Conservation (phyloP, 2,329 filamentous ascomycete genomes). For the Hypoxylon sp. region DNA sequence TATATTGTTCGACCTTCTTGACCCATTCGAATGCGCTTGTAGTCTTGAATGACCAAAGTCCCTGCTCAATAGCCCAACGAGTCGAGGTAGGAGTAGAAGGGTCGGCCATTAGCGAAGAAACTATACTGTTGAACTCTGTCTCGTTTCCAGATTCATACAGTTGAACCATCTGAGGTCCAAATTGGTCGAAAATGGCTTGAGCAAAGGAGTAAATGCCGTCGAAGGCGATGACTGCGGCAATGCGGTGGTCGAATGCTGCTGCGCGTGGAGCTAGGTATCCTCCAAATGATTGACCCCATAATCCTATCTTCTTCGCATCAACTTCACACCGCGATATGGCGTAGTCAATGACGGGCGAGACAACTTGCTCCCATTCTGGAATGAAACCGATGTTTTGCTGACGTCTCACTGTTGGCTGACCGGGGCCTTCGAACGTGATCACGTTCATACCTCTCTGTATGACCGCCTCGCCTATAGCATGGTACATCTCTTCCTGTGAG, state of each 20-base stretch:
- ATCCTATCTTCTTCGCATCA: constrained; percentile 32
- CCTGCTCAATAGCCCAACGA: constrained; percentile 55
- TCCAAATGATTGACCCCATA: constrained; percentile 40
- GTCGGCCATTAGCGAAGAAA: constrained; percentile 8
- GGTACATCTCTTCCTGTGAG: constrained; percentile 57
- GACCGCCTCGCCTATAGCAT: constrained; percentile 50
- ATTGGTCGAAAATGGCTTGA: constrained; percentile 19
- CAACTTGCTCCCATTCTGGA: constrained; percentile 43
- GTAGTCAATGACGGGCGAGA: constrained; percentile 43
- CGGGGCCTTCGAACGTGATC: constrained; percentile 44
- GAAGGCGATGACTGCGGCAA: constrained; percentile 41
- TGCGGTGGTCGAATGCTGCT: constrained; percentile 52
- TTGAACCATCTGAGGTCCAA: constrained; percentile 41
- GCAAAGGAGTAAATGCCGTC: constrained; percentile 43
- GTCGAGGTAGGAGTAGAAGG: constrained; percentile 34
- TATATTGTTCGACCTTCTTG: constrained; percentile 27
- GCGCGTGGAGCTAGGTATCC: constrained; percentile 44
- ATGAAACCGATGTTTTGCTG: constrained; percentile 45
- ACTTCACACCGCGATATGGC: constrained; percentile 35
- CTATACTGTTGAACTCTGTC: constrained; percentile 33
- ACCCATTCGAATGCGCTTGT: constrained; percentile 51
- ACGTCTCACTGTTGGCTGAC: constrained; percentile 42
- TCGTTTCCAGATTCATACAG: constrained; percentile 41
- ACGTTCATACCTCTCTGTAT: constrained; percentile 53
- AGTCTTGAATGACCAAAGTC: constrained; percentile 37